Percentiles rank a stretch among this genome's conserved stretches.
phyloP scores from a whole-genome alignment of 31 red algal genomes.

The Endocladia muricata region DNA sequence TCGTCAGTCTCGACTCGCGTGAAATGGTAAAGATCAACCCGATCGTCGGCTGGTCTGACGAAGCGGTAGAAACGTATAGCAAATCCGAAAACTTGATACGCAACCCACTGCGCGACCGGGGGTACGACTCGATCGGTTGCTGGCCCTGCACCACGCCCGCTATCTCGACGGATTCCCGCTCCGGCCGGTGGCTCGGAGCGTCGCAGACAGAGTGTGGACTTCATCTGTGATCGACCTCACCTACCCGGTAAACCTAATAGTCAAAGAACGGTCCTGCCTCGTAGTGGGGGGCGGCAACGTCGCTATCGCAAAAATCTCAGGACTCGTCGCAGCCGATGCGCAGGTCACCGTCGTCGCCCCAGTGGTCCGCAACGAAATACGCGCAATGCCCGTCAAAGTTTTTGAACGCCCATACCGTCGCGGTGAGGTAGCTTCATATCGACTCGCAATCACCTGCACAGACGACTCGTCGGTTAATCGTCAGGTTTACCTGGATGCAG shows the following conservation, averaged over 20 bases:
- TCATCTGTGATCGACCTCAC: neutral
- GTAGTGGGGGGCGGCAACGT: neutral
- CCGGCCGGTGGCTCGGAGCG: neutral
- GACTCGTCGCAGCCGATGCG: neutral
- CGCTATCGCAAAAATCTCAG: neutral
- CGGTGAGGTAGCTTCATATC: neutral
- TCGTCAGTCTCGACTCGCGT: neutral
- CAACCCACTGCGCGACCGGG: neutral
- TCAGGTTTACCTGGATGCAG: neutral
- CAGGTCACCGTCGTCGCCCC: neutral
- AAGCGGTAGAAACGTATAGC: neutral
- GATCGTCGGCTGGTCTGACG: neutral
- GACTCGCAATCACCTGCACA: neutral
- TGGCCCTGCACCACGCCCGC: neutral
- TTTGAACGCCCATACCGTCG: neutral
- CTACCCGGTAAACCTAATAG: neutral
- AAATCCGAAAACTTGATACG: neutral
- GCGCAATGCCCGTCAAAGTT: neutral
- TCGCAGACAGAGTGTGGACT: neutral
- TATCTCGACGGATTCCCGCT: neutral
- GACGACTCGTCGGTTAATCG: slow-evolving; percentile 16
- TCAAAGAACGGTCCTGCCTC: neutral
- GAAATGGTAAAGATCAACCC: neutral
- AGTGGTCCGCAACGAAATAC: neutral
- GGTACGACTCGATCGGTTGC: neutral